Base-by-base conservation (phyloP, 805 yeast species). In the Myxozyma sirexii region DNA sequence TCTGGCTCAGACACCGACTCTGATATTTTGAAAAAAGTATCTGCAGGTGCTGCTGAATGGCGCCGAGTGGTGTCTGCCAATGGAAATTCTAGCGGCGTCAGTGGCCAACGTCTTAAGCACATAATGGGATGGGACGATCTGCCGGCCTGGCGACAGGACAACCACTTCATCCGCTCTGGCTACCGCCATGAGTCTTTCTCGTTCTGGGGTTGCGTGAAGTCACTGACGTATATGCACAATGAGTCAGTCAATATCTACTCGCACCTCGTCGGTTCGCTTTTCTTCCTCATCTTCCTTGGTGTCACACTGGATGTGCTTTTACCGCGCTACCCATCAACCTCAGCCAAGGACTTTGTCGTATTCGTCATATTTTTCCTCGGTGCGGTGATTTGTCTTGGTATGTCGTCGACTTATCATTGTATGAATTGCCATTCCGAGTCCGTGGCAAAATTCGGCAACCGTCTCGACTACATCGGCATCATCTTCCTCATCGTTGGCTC, bases 381-480 rank as follows among this genome's bases (percentile, higher is more conserved):
- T 3, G 84, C 84, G 4, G 77, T 82, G 17, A 65, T 75, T 13
- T 87, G 93, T 66, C 73, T 88, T 59, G 77, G 81, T 45, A 79
- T 84, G 79, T 83, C 88, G 31, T 84, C 89, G 37, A 75, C 81
- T 24, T 88, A 84, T 75, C 94, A 88, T 68, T 78, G 84, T 61
- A 67, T 86, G 59, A 87, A 86, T 67, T 81, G 85, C 64, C 93
- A 88, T 70, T 85, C 91, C 4, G 79, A 75, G 44, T 63, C 71
- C 13, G 82, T 85, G 1, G 73, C 82, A 37, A 76, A 74, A 54
- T 71, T 82, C 39, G 88, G 91, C 61, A 86, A 87, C 71, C 86
- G 82, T 68, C 78, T 87, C 48, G 94, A 88, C 71, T 88, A 88
- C 69, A 77, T 88, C 66, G 94, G 94, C 0, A 88, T 88, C 56